Base-by-base conservation (phyloP, 371 early-diverging fungal genomes). In the Mortierella sp. region DNA sequence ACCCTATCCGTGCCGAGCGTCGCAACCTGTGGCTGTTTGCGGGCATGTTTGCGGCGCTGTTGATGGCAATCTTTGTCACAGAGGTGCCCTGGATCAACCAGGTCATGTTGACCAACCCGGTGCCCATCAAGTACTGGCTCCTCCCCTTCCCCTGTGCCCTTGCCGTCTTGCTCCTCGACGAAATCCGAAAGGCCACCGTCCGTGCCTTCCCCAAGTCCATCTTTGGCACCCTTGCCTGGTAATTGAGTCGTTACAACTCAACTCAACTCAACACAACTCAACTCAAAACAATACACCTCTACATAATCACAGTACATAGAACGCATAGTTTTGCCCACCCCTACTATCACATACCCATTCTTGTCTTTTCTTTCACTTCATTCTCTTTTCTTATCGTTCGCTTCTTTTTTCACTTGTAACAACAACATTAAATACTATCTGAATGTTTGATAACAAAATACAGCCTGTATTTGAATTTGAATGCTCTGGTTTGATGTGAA, bases 111-210 rank as follows among this genome's bases (percentile, higher is more conserved):
- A 94, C 94, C 2, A 79, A 87, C 22, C 86, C 87, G 4, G 88
- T 95, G 26, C 94, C 94, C 16, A 80, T 88, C 22, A 76, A 89
- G 84, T 92, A 86, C 76, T 95, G 93, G 92, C 90, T 93, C 67
- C 80, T 94, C 50, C 93, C 95, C 4, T 80, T 92, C 64, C 92
- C 89, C 4, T 91, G 91, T 85, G 90, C 91, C 5, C 45, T 84
- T 2, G 82, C 75, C 9, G 71, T 91, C 43, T 50, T 89, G 63
- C 8, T 79, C 4, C 65, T 87, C 69, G 90, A 89, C 71, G 89
- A 89, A 77, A 26, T 80, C 26, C 76, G 90, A 52, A 90, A 90
- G 77, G 31, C 76, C 34, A 22, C 71, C 10, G 88, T 88, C n/a
- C 73, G 90, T 37, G 37, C 71, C 39, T 85, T 64, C 67, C 88